These are phyloP conservation scores for Dendrobium catenatum DNA, from an alignment of 106 monocot genomes.

Conservation along the genomic window DNA sequence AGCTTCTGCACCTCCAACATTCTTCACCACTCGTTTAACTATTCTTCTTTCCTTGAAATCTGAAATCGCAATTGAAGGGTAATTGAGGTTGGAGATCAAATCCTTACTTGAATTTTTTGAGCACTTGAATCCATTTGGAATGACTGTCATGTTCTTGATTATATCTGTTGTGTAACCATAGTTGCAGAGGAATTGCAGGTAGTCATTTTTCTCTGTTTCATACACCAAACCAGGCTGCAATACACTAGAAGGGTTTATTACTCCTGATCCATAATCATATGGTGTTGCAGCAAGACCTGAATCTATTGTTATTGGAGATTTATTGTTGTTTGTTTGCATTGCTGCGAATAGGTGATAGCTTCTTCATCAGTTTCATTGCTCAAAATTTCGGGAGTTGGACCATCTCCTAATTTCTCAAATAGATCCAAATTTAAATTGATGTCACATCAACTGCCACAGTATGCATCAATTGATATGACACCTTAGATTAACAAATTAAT, in stretches of 20 bases:
- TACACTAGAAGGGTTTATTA: slow-evolving; percentile 43
- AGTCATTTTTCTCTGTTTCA: slow-evolving; percentile 37
- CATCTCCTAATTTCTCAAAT: neutral
- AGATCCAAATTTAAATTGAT: neutral
- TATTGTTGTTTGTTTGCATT: slow-evolving; percentile 33
- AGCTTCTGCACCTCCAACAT: slow-evolving; percentile 49
- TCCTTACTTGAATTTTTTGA: slow-evolving; percentile 45
- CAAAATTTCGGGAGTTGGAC: neutral
- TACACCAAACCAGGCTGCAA: slow-evolving; percentile 65
- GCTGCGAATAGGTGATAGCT: slow-evolving; percentile 15
- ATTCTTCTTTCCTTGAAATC: slow-evolving; percentile 25
- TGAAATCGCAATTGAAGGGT: slow-evolving; percentile 61
- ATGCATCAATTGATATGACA: neutral
- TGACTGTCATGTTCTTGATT: slow-evolving; percentile 38
- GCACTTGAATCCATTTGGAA: slow-evolving; percentile 47
- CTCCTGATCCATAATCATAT: slow-evolving; percentile 67
- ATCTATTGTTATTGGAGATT: slow-evolving; percentile 26
- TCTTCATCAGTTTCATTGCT: neutral
- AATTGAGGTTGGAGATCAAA: slow-evolving; percentile 71
- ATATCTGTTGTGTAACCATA: slow-evolving; percentile 52
- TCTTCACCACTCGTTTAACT: slow-evolving; percentile 43
- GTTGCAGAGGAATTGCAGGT: slow-evolving; percentile 74
- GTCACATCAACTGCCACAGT: neutral
- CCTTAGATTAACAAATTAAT: neutral
- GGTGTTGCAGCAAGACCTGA: slow-evolving; percentile 49